phyloP scores from a whole-genome alignment of 345 rosid genomes.

The Pugionium cornutum region DNA sequence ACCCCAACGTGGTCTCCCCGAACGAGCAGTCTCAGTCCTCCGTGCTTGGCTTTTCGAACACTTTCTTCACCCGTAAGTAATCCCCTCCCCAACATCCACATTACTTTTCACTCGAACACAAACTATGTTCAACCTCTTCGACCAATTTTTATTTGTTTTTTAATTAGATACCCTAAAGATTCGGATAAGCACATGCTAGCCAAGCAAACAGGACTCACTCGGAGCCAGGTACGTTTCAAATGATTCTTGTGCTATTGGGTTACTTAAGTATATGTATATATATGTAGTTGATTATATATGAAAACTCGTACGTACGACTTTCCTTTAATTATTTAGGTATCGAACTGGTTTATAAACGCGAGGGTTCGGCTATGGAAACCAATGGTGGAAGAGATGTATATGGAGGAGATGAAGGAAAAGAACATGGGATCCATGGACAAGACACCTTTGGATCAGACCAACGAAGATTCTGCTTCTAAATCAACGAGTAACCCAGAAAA shows the following conservation, averaged over 20 bases:
- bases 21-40: slow-evolving; percentile 90
- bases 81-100: background rate
- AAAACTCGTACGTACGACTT: too few species aligned
- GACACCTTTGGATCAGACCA: slow-evolving; percentile 58
- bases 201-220: slow-evolving; percentile 90
- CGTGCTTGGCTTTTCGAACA: slow-evolving; percentile 99
- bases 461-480: slow-evolving; percentile 65
- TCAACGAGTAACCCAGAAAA: slow-evolving; percentile 56
- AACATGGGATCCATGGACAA: slow-evolving; percentile 65
- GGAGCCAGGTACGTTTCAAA: slow-evolving; percentile 66
- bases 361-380: slow-evolving; percentile 99
- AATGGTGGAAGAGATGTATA: slow-evolving; percentile 98
- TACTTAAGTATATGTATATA: background rate
- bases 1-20: slow-evolving; percentile 97
- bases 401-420: slow-evolving; percentile 68
- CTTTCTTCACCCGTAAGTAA: slow-evolving; percentile 93
- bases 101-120: background rate
- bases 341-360: slow-evolving; percentile 98
- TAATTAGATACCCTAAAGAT: slow-evolving; percentile 83
- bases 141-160: slow-evolving; percentile 6
- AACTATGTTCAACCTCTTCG: background rate
- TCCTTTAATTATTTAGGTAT: slow-evolving; percentile 53
- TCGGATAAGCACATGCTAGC: slow-evolving; percentile 93
- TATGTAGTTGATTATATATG: too few species aligned
- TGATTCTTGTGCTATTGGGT: background rate